A percentile compares a stretch with the other conserved stretches of the same genome.
Evolutionary conservation across 345 rosid species (phyloP).

Genomic region (Citrus unshiu): DNA sequence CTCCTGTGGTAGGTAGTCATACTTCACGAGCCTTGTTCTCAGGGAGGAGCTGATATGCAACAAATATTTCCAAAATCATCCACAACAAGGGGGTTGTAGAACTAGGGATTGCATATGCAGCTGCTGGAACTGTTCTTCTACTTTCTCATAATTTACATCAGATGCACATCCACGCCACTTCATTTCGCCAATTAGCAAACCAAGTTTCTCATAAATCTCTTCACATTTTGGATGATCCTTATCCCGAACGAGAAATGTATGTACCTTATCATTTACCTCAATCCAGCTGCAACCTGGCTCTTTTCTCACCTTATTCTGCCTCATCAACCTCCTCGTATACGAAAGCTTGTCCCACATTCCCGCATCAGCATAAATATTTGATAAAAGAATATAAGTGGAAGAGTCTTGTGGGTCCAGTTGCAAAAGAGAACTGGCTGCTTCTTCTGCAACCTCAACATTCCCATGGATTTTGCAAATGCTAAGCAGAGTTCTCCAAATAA

Average conservation of each 20-base stretch:
- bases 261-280: slow-evolving; percentile 74
- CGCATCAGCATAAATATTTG: slow-evolving; percentile 82
- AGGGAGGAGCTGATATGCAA: background rate
- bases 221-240: slow-evolving; percentile 59
- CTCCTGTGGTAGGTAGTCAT: background rate
- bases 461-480: slow-evolving; percentile 71
- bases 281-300: slow-evolving; percentile 99
- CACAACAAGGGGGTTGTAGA: background rate
- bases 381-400: slow-evolving; percentile 71
- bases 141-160: slow-evolving; percentile 17
- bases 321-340: slow-evolving; percentile 62
- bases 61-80: background rate
- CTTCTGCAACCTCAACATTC: slow-evolving; percentile 74
- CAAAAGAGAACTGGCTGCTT: slow-evolving; percentile 53
- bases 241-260: slow-evolving; percentile 63
- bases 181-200: slow-evolving; percentile 57
- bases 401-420: slow-evolving; percentile 71
- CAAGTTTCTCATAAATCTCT: slow-evolving; percentile 59
- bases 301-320: slow-evolving; percentile 61
- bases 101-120: background rate
- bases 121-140: background rate
- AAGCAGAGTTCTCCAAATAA: slow-evolving; percentile 82
- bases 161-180: slow-evolving; percentile 29
- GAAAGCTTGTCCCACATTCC: slow-evolving; percentile 87
- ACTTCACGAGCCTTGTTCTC: background rate